A percentile compares a stretch with the other conserved stretches of the same genome.
phyloP scores from a whole-genome alignment of 768 basidiomycete genomes.

The Phaffia tasmanica region DNA sequence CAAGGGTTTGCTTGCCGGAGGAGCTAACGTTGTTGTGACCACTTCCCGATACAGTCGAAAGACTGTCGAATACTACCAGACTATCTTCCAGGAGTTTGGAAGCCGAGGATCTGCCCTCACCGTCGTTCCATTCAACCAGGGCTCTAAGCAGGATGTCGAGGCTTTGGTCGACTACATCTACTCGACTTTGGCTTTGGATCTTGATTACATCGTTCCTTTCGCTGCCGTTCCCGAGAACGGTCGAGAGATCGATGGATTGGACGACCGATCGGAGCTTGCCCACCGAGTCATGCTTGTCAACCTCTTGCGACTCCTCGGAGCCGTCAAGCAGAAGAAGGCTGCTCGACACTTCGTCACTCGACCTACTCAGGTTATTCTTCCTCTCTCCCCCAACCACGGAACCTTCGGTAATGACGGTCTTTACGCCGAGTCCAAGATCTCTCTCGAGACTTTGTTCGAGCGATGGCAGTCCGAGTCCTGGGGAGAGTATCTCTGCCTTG shows the following conservation, averaged over 20 bases:
- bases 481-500: conserved; percentile 97
- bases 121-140: conserved; percentile 98
- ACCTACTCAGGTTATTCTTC: conserved; percentile 95
- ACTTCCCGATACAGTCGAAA: conserved; percentile 94
- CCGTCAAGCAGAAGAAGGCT: conserved; percentile 96
- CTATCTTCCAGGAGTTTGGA: conserved; percentile 89
- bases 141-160: conserved; percentile 96
- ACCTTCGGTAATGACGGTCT: conserved; percentile 95
- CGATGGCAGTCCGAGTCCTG: conserved; percentile 97
- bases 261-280: conserved; percentile 94
- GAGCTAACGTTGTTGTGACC: conserved; percentile 91
- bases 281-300: conserved; percentile 94
- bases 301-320: conserved; percentile 86
- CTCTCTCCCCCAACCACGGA: conserved; percentile 95
- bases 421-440: conserved; percentile 97
- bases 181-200: conserved; percentile 82
- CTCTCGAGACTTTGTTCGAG: conserved; percentile 94
- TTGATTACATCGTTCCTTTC: conserved; percentile 97
- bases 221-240: conserved; percentile 98
- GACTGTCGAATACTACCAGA: conserved; percentile 89
- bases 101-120: conserved; percentile 92
- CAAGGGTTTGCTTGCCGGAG: conserved; percentile 90
- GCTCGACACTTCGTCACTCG: conserved; percentile 89
- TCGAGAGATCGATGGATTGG: conserved; percentile 91
- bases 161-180: conserved; percentile 98